Conservation (phyloP, 2,329 filamentous ascomycete species). For the Macrophomina phaseolina region DNA sequence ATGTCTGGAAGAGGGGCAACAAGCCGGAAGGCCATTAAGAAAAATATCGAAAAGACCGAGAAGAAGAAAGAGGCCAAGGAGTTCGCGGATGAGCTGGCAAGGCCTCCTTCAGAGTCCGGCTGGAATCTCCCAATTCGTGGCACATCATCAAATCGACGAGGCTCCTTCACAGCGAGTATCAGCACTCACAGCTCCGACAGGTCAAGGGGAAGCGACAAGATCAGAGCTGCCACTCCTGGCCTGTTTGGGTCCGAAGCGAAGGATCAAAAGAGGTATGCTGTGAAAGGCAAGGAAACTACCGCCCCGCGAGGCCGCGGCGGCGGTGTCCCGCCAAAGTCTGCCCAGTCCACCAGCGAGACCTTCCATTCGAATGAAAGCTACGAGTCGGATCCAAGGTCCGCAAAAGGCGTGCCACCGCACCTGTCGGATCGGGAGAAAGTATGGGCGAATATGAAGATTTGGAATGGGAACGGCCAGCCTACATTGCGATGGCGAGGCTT, state of each 20-base stretch:
- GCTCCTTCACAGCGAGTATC: conserved; percentile 28
- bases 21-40: conserved; percentile 47
- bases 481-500: conserved; percentile 45
- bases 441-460: conserved; percentile 46
- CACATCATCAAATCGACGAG: not conserved
- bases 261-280: conserved; percentile 35
- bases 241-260: conserved; percentile 34
- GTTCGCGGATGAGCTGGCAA: conserved; percentile 34
- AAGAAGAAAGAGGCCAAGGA: conserved; percentile 43
- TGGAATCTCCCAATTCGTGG: conserved; percentile 21
- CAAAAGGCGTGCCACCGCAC: not conserved
- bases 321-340: conserved; percentile 41
- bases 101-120: conserved; percentile 20
- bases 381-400: conserved; percentile 11
- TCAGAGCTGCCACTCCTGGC: conserved; percentile 9
- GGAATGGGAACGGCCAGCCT: conserved; percentile 40
- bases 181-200: conserved; percentile 36
- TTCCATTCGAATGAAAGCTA: conserved; percentile 16
- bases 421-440: conserved; percentile 33
- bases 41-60: conserved; percentile 48
- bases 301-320: conserved; percentile 47
- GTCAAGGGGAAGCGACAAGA: conserved; percentile 21
- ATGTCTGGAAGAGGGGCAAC: conserved; percentile 50
- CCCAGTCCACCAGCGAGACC: not conserved
- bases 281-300: conserved; percentile 46